Evolutionary conservation across 2,329 filamentous ascomycete genomes (phyloP).

Genomic region (Daldinia eschscholtzii): DNA sequence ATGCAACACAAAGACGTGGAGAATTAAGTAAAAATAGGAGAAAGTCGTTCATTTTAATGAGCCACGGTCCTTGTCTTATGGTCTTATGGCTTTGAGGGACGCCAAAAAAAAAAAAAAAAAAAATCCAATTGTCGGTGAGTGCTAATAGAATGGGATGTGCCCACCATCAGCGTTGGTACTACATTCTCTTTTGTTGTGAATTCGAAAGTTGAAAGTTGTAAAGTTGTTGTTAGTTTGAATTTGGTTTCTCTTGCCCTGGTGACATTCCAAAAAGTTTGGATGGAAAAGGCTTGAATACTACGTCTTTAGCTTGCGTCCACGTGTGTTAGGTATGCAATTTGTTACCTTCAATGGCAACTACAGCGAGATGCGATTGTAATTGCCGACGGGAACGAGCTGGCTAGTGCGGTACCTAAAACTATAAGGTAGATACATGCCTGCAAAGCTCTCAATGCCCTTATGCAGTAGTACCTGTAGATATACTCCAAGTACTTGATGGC

Average conservation of each 20-base stretch:
- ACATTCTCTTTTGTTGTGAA: slow-evolving; percentile 8
- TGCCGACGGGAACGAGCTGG: neutral
- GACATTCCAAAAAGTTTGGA: slow-evolving; percentile 3
- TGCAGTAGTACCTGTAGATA: neutral
- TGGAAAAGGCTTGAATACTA: slow-evolving; percentile 5
- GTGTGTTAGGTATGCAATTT: neutral
- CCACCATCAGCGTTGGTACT: slow-evolving; percentile 12
- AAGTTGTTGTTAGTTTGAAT: neutral
- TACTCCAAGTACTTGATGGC: neutral
- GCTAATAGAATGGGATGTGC: slow-evolving; percentile 19
- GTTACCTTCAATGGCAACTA: neutral
- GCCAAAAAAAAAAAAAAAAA: slow-evolving; percentile 19
- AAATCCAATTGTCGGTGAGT: slow-evolving; percentile 38
- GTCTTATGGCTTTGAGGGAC: slow-evolving; percentile 15
- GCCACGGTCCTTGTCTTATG: slow-evolving; percentile 30
- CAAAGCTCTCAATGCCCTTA: neutral
- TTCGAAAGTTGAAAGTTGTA: slow-evolving; percentile 10
- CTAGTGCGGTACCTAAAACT: neutral
- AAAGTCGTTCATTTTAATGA: slow-evolving; percentile 40
- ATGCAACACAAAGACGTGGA: slow-evolving; percentile 41
- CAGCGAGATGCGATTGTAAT: neutral
- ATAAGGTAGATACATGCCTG: neutral
- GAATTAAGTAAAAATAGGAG: slow-evolving; percentile 40
- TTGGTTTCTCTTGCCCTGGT: slow-evolving; percentile 1
- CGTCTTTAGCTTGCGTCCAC: neutral